Evolutionary conservation across 345 rosid genomes (phyloP).

Genomic region (Eucalyptus erythrocorys): DNA sequence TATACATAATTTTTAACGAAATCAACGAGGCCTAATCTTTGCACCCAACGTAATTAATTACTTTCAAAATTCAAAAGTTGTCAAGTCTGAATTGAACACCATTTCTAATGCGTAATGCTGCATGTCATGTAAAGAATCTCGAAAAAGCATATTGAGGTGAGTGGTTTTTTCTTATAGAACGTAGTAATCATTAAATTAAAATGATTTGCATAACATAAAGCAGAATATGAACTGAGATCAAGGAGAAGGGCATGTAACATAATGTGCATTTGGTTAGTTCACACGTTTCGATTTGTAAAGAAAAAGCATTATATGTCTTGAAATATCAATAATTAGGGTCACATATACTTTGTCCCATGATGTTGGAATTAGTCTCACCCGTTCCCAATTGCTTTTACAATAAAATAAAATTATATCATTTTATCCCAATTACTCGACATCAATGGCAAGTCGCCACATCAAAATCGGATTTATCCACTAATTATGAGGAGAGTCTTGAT

Average conservation of each 20-base stretch:
- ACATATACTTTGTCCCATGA: not conserved
- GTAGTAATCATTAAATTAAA: not conserved
- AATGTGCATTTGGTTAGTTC: not conserved
- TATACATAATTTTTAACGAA: not conserved
- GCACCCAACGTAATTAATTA: not conserved
- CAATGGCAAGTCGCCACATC: not conserved
- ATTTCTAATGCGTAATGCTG: not conserved
- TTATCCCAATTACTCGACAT: not conserved
- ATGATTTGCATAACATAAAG: not conserved
- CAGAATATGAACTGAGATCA: not conserved
- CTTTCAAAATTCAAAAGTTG: not conserved
- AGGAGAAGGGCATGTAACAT: not conserved
- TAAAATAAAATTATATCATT: not conserved
- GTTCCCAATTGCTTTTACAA: not conserved
- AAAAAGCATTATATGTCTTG: not conserved
- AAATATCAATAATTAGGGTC: not conserved
- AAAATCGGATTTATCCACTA: not conserved
- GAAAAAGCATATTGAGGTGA: not conserved
- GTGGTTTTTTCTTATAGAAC: not conserved
- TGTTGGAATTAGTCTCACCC: not conserved
- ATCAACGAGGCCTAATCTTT: not conserved
- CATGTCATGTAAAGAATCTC: not conserved
- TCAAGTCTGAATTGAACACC: not conserved
- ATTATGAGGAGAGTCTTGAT: not conserved
- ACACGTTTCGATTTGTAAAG: not conserved